phyloP scores from a whole-genome alignment of 768 basidiomycete genomes.

The Pleurotus cornucopiae region DNA sequence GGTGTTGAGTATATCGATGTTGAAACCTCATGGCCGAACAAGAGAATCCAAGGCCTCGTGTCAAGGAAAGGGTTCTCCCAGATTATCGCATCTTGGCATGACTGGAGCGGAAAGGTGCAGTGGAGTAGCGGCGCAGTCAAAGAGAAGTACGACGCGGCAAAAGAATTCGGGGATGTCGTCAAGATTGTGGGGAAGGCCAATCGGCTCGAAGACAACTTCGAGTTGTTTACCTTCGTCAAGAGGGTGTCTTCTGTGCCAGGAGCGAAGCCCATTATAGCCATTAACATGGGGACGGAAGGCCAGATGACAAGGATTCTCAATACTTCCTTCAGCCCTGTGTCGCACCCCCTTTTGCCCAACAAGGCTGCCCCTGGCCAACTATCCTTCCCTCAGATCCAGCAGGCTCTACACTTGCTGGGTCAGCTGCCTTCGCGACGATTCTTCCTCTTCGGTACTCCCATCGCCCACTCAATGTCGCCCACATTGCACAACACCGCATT shows the following conservation, averaged over 20 bases:
- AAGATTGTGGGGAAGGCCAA: slow-evolving; percentile 90
- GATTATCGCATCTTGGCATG: slow-evolving; percentile 93
- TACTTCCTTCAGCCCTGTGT: slow-evolving; percentile 81
- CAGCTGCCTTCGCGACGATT: slow-evolving; percentile 69
- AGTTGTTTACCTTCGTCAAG: slow-evolving; percentile 67
- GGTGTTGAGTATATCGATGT: slow-evolving; percentile 94
- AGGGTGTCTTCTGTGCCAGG: slow-evolving; percentile 35
- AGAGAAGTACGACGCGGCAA: slow-evolving; percentile 66
- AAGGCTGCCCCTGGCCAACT: slow-evolving; percentile 94
- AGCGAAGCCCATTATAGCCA: slow-evolving; percentile 83
- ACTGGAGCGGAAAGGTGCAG: slow-evolving; percentile 80
- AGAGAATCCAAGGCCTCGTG: slow-evolving; percentile 54
- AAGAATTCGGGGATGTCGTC: slow-evolving; percentile 77
- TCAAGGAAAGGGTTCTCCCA: slow-evolving; percentile 65
- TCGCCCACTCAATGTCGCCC: slow-evolving; percentile 87
- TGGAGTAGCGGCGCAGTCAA: slow-evolving; percentile 71
- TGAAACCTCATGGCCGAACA: slow-evolving; percentile 73
- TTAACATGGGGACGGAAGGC: slow-evolving; percentile 89
- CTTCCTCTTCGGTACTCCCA: slow-evolving; percentile 88
- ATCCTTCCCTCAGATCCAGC: slow-evolving; percentile 82
- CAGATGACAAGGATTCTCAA: slow-evolving; percentile 91
- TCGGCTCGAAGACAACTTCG: slow-evolving; percentile 71
- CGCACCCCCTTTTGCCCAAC: slow-evolving; percentile 81
- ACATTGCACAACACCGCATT: slow-evolving; percentile 91
- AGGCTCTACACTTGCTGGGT: slow-evolving; percentile 77